Conservation (phyloP, 2,329 filamentous ascomycete genomes). For the Aspergillus brunneoviolaceus region DNA sequence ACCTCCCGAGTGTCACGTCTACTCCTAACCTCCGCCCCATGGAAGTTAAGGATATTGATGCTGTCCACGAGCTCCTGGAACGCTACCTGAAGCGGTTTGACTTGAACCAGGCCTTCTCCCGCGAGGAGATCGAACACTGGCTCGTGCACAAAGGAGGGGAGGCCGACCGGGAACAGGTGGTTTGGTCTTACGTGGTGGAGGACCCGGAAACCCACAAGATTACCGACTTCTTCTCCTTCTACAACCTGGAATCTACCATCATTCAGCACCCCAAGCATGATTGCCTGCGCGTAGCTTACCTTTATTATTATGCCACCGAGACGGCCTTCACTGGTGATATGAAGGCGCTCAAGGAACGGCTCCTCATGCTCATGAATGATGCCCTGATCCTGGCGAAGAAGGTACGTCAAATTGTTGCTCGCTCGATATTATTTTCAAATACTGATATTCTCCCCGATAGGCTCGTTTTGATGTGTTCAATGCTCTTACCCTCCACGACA, state of each 20-base stretch:
- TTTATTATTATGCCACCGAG: slow-evolving; percentile 95
- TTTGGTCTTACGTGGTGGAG: slow-evolving; percentile 93
- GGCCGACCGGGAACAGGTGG: slow-evolving; percentile 70
- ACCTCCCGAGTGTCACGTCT: slow-evolving; percentile 70
- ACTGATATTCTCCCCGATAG: slow-evolving; percentile 30
- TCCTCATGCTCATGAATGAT: slow-evolving; percentile 80
- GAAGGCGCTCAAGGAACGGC: slow-evolving; percentile 68
- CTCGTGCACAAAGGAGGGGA: slow-evolving; percentile 66
- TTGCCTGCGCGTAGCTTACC: slow-evolving; percentile 83
- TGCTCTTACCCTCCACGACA: slow-evolving; percentile 88
- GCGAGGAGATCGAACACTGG: slow-evolving; percentile 85
- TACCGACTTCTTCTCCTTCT: slow-evolving; percentile 97
- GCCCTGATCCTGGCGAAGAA: slow-evolving; percentile 84
- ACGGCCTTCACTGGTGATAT: slow-evolving; percentile 61
- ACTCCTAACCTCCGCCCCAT: slow-evolving; percentile 77
- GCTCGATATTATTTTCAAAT: background rate
- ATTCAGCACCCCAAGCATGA: slow-evolving; percentile 78
- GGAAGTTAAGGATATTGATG: slow-evolving; percentile 73
- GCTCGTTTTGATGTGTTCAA: slow-evolving; percentile 95
- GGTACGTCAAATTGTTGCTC: slow-evolving; percentile 37
- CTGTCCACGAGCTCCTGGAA: slow-evolving; percentile 70
- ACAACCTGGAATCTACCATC: slow-evolving; percentile 88
- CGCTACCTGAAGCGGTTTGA: slow-evolving; percentile 79
- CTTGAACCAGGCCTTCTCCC: slow-evolving; percentile 76
- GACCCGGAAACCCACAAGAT: slow-evolving; percentile 70